Percentiles rank a stretch among this genome's conserved stretches.
These are phyloP conservation scores for Podila epicladia DNA, from an alignment of 192 early-diverging fungal species.

Conservation along the genomic window DNA sequence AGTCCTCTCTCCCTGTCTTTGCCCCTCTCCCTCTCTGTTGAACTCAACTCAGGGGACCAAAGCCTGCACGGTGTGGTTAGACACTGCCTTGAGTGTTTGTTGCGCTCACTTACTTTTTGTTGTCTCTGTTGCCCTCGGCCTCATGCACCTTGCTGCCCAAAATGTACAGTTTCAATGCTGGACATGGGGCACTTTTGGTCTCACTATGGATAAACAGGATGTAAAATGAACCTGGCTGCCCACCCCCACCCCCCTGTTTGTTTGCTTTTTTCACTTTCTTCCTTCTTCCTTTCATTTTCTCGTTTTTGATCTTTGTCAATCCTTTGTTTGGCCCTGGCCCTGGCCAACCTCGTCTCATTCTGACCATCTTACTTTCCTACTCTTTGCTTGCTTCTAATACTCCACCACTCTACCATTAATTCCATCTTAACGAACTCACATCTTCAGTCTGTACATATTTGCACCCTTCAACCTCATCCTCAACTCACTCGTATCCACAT, in stretches of 20 bases:
- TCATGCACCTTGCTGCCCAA: too few species aligned
- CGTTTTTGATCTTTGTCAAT: background rate
- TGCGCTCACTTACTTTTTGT: too few species aligned
- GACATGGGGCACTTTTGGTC: background rate
- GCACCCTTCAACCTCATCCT: too few species aligned
- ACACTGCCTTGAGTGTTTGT: too few species aligned
- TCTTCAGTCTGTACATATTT: background rate
- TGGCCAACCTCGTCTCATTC: background rate
- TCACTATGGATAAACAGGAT: background rate
- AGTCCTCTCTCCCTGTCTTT: background rate
- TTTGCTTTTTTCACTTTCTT: background rate
- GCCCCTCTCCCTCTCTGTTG: background rate
- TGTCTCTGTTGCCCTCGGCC: too few species aligned
- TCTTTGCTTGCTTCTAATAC: background rate
- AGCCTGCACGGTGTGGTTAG: too few species aligned
- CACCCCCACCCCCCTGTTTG: background rate
- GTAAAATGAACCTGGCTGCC: too few species aligned
- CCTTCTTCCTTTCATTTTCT: background rate
- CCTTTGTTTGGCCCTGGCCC: conserved; percentile 2
- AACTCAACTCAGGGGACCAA: too few species aligned
- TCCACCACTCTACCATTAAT: background rate
- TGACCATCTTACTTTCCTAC: background rate
- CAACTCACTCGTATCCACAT: too few species aligned
- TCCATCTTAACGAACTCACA: background rate
- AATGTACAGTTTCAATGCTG: too few species aligned